Evolutionary conservation across 75 land plant genomes (phyloP), one percentile per base, ranked within the genome.

Genomic region (Selaginella tamariscina): DNA sequence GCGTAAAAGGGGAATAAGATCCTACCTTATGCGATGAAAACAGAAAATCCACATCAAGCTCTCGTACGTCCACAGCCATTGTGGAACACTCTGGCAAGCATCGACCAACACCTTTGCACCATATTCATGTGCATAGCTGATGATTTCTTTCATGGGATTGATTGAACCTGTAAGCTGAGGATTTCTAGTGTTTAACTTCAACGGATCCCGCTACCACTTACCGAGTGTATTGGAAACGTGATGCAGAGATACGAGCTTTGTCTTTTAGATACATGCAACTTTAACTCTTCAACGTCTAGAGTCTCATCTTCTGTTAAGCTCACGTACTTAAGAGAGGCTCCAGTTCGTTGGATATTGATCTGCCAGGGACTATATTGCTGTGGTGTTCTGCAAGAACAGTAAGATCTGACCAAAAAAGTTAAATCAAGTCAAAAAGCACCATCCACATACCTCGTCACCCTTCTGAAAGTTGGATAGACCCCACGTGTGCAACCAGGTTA

Each of bases 71-170:
- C 44, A 92, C 97, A 24, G 72, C 72, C 94, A 92, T 92, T 92
- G 97, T 0, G 97, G 97, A 66, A 92, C 97, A 84, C 97, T 92
- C 69, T 92, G 97, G 72, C 97, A 92, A 69, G 95, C 97, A 77
- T 92, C 97, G 2, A 92, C 81, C 1, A 92, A 86, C 28, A 92
- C 94, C 69, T 86, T 92, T n/a, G 97, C 87, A 20, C 89, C 97
- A 72, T 71, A 67, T n/a, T 69, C 69, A 70, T 89, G 95, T 5
- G 90, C 74, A 88, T 78, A 84, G 11, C 28, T 59, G 29, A 80
- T 84, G 49, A 92, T 81, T 24, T 92, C 85, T 30, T 76, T 54
- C 64, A 88, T 76, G 29, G 93, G 94, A 72, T 86, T 81, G 65
- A 79, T 64, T 56, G 83, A 86, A 64, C 90, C 97, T 88, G 75